Base-by-base conservation (phyloP, 768 basidiomycete species). In the Filobasidium floriforme region DNA sequence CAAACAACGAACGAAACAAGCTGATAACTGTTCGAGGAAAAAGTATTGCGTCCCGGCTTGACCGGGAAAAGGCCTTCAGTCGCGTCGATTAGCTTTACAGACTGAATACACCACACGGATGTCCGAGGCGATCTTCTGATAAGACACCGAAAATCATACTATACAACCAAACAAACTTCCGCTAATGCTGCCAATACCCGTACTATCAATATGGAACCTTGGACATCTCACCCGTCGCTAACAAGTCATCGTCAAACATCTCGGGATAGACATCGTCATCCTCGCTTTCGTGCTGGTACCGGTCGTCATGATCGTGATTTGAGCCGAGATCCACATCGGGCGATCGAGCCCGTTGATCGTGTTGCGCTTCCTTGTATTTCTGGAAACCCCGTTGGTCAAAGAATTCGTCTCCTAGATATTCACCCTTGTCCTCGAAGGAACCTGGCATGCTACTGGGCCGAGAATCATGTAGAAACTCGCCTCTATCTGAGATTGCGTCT, bases 191-290 rank as follows among this genome's bases (percentile, higher is more conserved):
- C n/a, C n/a, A n/a, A 37, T 37, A 49, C 15, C 12, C n/a, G n/a
- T n/a, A 57, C 12, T 57, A 6, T 29, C 51, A 65, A 64, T 75
- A 79, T 4, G 79, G 79, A 0, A 80, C 80, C 68, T 78, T 77
- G 43, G 84, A 85, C 89, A 89, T 90, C 81, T 92, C 89, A 11
- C 86, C 89, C 32, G 87, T 85, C 41, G 87, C 89, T 65, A 88
- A 78, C 68, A 91, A 76, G 76, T 89, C 88, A 72, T 90, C 89
- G 69, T 90, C 88, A 67, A 89, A 87, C 15, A 84, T 85, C 65
- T 86, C 86, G 32, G 67, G 70, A 70, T 89, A 88, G 26, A 83
- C 87, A 63, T 84, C 85, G 61, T 86, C 85, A 2, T 59, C 62
- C 32, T 62, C 44, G 49, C 67, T 32, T 59, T 61, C 60, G 43